Conservation (phyloP, 345 rosid species). For the Trapa bicornis region DNA sequence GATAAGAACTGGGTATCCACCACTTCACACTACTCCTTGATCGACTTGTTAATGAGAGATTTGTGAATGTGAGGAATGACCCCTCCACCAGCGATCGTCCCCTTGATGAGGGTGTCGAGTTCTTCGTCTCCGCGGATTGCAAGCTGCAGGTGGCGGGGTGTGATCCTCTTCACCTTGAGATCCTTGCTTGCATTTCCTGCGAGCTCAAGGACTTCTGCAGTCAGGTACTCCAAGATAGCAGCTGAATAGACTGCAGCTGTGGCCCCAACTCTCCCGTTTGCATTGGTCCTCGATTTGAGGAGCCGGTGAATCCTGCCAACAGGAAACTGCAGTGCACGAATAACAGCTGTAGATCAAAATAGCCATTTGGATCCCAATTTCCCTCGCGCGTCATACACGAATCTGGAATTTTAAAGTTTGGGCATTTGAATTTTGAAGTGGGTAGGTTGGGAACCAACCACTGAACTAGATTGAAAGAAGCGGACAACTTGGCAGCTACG, state of each 20-base stretch:
- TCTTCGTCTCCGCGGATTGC: constrained; percentile 12
- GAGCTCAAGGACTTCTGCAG: constrained; percentile 11
- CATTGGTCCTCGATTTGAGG: constrained; percentile 3
- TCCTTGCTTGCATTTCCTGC: constrained; percentile 10
- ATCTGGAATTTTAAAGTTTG: too few species aligned
- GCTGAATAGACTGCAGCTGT: constrained; percentile 11
- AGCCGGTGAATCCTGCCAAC: constrained; percentile 10
- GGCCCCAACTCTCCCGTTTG: constrained; percentile 9
- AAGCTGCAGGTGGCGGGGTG: constrained; percentile 10
- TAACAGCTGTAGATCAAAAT: not conserved
- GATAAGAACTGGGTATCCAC: not conserved
- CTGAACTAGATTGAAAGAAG: not conserved
- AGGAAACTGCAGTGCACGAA: constrained; percentile 7
- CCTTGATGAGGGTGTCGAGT: constrained; percentile 6
- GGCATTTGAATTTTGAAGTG: too few species aligned
- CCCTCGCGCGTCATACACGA: not conserved
- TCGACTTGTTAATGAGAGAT: constrained; percentile 11
- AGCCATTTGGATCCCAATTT: not conserved
- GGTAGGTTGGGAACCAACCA: too few species aligned
- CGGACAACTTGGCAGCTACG: not conserved
- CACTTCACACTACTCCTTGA: not conserved
- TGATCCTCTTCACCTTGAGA: constrained; percentile 10
- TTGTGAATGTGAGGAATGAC: constrained; percentile 13
- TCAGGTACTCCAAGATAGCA: constrained; percentile 10
- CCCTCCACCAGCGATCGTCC: constrained; percentile 5